Conservation (phyloP, 345 rosid species). For the Physaria fendleri region DNA sequence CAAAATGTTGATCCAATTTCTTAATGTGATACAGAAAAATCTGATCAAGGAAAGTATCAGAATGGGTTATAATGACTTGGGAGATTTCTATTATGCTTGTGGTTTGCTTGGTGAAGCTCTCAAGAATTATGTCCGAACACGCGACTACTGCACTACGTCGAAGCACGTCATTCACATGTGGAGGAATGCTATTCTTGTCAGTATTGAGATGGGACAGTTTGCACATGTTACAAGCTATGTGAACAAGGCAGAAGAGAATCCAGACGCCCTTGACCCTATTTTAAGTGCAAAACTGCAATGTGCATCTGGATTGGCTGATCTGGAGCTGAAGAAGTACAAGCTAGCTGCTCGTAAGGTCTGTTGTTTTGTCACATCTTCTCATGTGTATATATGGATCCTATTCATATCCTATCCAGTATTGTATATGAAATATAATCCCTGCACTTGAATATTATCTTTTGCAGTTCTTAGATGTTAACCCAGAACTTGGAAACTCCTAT, state of each 20-base stretch:
- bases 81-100: conserved; percentile 86
- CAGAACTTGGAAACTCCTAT: conserved; percentile 77
- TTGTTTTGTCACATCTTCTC: not conserved
- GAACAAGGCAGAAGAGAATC: conserved; percentile 87
- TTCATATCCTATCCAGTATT: not conserved
- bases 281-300: conserved; percentile 66
- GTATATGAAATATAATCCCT: not conserved
- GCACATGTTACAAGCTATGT: conserved; percentile 88
- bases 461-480: conserved; percentile 93
- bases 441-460: conserved; percentile 5
- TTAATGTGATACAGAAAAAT: conserved; percentile 73
- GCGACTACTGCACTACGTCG: conserved; percentile 95
- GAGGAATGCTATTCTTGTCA: conserved; percentile 85
- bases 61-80: conserved; percentile 98
- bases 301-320: conserved; percentile 91
- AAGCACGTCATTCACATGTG: conserved; percentile 95
- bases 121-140: conserved; percentile 79
- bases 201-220: conserved; percentile 98
- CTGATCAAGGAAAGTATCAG: conserved; percentile 94
- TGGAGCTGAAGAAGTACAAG: conserved; percentile 85
- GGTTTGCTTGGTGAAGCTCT: conserved; percentile 85
- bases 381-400: conserved; percentile 8
- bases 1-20: too few relatives aligned
- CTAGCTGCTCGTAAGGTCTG: conserved; percentile 99
- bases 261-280: conserved; percentile 59